Evolutionary conservation across 495 filamentous ascomycete species (phyloP), one percentile per base, ranked within the genome.

Genomic region (Tuber magnatum): DNA sequence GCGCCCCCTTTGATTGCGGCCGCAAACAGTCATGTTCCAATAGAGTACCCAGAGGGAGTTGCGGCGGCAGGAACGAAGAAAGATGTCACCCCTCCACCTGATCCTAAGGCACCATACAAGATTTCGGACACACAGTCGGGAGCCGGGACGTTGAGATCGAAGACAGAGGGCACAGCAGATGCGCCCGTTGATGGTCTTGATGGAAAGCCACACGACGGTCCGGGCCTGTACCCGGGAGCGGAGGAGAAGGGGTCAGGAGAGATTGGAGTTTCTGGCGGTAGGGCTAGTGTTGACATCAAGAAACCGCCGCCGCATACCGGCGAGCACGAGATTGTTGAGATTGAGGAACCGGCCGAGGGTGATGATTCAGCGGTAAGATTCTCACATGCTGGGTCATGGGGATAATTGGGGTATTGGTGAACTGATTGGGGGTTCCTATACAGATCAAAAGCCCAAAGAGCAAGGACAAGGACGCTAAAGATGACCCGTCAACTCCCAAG

Each of bases 111-210:
- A 32, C 56, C 56, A 35, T 65, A 65, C 56, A 35, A 65, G 28
- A 35, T 35, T 65, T 65, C 56, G 28, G 28, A 65, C 28, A 65
- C 56, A 28, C 56, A 20, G 14, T 35, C 56, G 35, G 56, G 56
- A 35, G 28, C 56, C 32, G 56, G 56, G 16, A 6, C 56, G 35
- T 65, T 65, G 28, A 65, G 16, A 35, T 35, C 56, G 32, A 65
- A 35, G 4, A 14, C 28, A 35, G 56, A 65, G n/a, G 92, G 92
- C 70, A 94, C 92, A 75, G 93, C 92, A 85, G 90, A 95, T 86
- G 93, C 93, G 77, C 95, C 96, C 1, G 92, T 98, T 9, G 95
- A 99, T 83, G 96, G 95, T 46, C 92, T 93, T 77, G 95, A 99
- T 87, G 95, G 95, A 40, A 94, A 93, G 86, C 95, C 95, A 44